phyloP scores from a whole-genome alignment of 192 early-diverging fungal genomes.

The Martensiomyces pterosporus region DNA sequence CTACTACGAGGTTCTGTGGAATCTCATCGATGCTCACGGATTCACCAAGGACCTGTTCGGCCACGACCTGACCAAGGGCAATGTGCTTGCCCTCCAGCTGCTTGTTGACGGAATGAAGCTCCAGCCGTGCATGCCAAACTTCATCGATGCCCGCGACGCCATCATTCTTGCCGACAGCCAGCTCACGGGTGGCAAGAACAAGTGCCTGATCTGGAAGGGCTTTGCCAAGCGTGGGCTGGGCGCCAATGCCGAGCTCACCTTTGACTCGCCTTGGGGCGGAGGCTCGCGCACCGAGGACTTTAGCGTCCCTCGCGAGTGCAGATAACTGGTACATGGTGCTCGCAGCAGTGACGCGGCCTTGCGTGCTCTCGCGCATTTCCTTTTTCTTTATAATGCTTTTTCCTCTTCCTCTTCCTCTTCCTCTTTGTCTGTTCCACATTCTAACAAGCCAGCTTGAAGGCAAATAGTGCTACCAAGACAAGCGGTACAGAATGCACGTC shows the following conservation, averaged over 20 bases:
- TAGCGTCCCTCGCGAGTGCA: slow-evolving; percentile 44
- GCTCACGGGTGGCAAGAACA: slow-evolving; percentile 62
- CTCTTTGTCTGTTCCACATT: too few relatives aligned
- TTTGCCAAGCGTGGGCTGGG: slow-evolving; percentile 93
- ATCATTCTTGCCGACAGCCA: slow-evolving; percentile 64
- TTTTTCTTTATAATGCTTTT: too few relatives aligned
- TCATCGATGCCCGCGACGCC: slow-evolving; percentile 69
- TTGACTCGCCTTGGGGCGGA: slow-evolving; percentile 60
- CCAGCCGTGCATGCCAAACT: slow-evolving; percentile 71
- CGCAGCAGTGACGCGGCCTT: too few relatives aligned
- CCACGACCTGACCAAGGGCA: slow-evolving; percentile 55
- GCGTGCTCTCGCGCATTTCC: too few relatives aligned
- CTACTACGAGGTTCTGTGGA: slow-evolving; percentile 55
- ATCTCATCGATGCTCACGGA: slow-evolving; percentile 38
- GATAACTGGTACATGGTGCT: too few relatives aligned
- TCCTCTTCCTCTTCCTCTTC: too few relatives aligned
- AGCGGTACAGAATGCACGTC: too few relatives aligned
- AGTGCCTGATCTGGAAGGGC: slow-evolving; percentile 67
- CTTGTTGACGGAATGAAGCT: slow-evolving; percentile 73
- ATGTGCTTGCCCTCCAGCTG: slow-evolving; percentile 65
- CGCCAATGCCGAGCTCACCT: slow-evolving; percentile 58
- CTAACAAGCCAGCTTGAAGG: too few relatives aligned
- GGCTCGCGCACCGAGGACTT: slow-evolving; percentile 55
- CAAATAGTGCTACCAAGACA: too few relatives aligned
- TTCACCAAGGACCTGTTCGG: slow-evolving; percentile 26